These are phyloP conservation scores for Trichosporon faecale DNA, from an alignment of 1,284 basidiomycete species.

Conservation along the genomic window DNA sequence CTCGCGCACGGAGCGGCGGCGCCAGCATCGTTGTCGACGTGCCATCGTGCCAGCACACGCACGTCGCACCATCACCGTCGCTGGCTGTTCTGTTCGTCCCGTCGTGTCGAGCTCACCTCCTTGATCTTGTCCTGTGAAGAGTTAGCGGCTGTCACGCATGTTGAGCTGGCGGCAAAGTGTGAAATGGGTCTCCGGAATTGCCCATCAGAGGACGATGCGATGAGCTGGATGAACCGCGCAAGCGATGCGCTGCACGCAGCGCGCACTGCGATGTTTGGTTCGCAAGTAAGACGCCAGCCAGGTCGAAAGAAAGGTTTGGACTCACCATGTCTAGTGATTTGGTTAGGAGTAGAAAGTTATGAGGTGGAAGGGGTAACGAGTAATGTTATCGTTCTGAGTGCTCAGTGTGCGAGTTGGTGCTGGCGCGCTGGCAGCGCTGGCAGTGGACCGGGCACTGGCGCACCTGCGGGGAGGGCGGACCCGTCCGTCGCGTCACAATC, in stretches of 20 bases:
- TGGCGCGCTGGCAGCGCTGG: slow-evolving; percentile 2
- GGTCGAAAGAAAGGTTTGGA: not conserved
- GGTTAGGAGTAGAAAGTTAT: not conserved
- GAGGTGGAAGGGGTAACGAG: slow-evolving; percentile 6
- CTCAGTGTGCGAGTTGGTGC: slow-evolving; percentile 1
- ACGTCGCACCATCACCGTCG: not conserved
- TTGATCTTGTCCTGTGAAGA: slow-evolving; percentile 58
- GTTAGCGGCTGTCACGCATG: not conserved
- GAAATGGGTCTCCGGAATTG: not conserved
- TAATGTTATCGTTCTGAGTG: slow-evolving; percentile 5
- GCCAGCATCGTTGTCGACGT: not conserved
- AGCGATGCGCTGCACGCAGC: not conserved
- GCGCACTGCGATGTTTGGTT: not conserved
- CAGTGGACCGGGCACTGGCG: not conserved
- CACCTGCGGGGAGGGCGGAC: slow-evolving; percentile 2
- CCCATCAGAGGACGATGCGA: not conserved
- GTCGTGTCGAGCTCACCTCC: slow-evolving; percentile 49
- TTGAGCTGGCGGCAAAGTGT: not conserved
- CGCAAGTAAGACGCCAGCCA: not conserved
- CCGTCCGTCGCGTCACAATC: slow-evolving; percentile 8
- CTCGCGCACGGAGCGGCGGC: not conserved
- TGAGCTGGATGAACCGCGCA: not conserved
- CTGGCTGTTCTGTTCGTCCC: not conserved
- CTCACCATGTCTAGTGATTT: not conserved
- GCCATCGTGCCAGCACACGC: not conserved